Base-by-base conservation (phyloP, 345 rosid genomes). In the Murraya paniculata region DNA sequence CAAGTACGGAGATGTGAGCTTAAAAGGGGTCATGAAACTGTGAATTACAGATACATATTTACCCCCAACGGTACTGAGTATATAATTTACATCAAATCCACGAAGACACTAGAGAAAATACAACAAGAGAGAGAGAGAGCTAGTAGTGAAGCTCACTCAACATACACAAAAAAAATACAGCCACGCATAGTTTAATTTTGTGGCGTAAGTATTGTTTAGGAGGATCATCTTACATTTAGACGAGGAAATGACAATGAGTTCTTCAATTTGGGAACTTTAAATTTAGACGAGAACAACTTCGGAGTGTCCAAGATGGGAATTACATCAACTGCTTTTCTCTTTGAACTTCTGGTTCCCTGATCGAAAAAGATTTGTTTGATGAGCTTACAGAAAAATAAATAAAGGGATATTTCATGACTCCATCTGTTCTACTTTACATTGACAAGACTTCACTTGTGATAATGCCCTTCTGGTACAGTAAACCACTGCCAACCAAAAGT, bases 191-290 rank as follows among this genome's bases (percentile, higher is more conserved):
- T 30, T 24, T 50, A 33, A 64, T 24, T 16, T 53, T 33, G 55
- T 33, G 35, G 71, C 35, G 2, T 25, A 41, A 2, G 9, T 6
- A 66, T 21, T 22, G 9, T 19, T 70, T 56, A 64, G 45, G 6
- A 9, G n/a, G 27, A 21, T 73, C 79, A 78, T 70, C 57, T 36
- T n/a, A 38, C 41, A 60, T 53, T 53, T 53, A 16, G 57, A 53
- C 30, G 60, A 25, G 84, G 66, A 70, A 87, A 60, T 45, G 89
- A 76, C 67, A 87, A 60, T 45, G 89, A 76, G 68, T 75, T 66
- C 91, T 94, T 94, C 86, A 93, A 85, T 84, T 90, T 94, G 77
- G 98, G 98, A 67, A 94, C 86, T 84, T 88, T 91, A 81, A 94
- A 96, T 18, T 84, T 19, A 38, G 94, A 84, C 22, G 90, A 77